phyloP scores from a whole-genome alignment of 768 basidiomycete genomes.

The Trametes elegans region DNA sequence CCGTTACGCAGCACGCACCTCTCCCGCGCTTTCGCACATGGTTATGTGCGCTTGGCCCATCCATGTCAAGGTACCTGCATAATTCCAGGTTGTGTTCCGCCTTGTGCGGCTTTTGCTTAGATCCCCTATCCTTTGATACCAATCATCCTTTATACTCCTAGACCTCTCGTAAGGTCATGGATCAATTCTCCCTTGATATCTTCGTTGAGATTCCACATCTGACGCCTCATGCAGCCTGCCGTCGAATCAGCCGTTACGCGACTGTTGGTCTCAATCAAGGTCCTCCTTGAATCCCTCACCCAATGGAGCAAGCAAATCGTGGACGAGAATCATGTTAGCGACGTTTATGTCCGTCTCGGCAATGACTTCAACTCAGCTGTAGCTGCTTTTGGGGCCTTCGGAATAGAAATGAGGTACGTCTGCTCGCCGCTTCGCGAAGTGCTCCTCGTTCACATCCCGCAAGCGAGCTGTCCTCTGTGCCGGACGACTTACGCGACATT shows the following conservation, averaged over 20 bases:
- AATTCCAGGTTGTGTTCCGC: too few relatives aligned
- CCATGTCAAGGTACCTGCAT: too few relatives aligned
- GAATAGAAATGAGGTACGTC: conserved; percentile 89
- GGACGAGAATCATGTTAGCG: conserved; percentile 83
- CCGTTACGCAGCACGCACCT: too few relatives aligned
- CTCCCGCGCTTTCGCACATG: too few relatives aligned
- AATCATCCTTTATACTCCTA: too few relatives aligned
- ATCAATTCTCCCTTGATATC: too few relatives aligned
- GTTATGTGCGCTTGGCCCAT: too few relatives aligned
- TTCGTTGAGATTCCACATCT: too few relatives aligned
- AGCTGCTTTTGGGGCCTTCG: conserved; percentile 78
- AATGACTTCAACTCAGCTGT: conserved; percentile 97
- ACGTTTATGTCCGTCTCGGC: conserved; percentile 93
- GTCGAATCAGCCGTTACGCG: conserved; percentile 92
- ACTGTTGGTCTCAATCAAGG: conserved; percentile 91
- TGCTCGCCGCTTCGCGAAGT: conserved; percentile 8
- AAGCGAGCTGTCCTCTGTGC: conserved; percentile 86
- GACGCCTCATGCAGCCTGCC: conserved; percentile 49
- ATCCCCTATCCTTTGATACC: too few relatives aligned
- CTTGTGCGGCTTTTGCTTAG: too few relatives aligned
- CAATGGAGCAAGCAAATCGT: conserved; percentile 76
- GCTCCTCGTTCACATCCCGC: conserved; percentile 3
- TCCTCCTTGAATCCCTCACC: conserved; percentile 87
- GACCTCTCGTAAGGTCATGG: too few relatives aligned
- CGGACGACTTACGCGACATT: conserved; percentile 82